Base-by-base conservation (phyloP, 176 grass and related monocot genomes). In the Oryza punctata region DNA sequence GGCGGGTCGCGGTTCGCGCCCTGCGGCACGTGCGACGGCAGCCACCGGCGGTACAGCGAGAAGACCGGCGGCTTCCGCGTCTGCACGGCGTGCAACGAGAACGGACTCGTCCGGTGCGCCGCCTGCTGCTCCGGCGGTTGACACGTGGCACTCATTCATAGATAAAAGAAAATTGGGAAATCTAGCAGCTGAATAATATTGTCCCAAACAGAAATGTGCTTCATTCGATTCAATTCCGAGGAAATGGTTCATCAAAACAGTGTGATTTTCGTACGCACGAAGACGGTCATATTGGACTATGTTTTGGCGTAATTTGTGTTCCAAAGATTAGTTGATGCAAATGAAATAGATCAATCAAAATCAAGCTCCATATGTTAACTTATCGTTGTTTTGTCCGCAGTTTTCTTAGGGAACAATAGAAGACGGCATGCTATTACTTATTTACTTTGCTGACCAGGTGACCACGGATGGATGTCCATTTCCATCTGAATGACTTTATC, bases 21-120 rank as follows among this genome's bases (percentile, higher is more conserved):
- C 2, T 97, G 95, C 66, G 81, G 21, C 74, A 65, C 68, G 10
- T 97, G 94, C 60, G 12, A 76, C 46, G 95, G 95, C 23, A 93
- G 90, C 81, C 90, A 88, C 73, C 93, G 85, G 23, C 9, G 85
- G 65, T 97, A 89, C 86, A 92, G 90, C 85, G 86, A 97, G 43
- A 94, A 97, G 86, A 86, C 88, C 65, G 84, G 77, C 43, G 85
- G 79, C 6, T 94, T 97, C 89, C 92, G 90, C 69, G 84, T 88
- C 88, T 97, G 92, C 86, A 16, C 77, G 65, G 79, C 70, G 65
- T 97, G 95, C 95, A 93, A 97, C 59, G 95, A 97, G 81, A 92
- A 94, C 74, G 95, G 95, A 16, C 92, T 97, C 75, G 83, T 97
- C 69, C 86, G 92, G 19, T 97, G 95, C 57, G 16, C 60, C 28